phyloP scores from a whole-genome alignment of 2,329 filamentous ascomycete genomes.

The Chaetomiaceae sp. region DNA sequence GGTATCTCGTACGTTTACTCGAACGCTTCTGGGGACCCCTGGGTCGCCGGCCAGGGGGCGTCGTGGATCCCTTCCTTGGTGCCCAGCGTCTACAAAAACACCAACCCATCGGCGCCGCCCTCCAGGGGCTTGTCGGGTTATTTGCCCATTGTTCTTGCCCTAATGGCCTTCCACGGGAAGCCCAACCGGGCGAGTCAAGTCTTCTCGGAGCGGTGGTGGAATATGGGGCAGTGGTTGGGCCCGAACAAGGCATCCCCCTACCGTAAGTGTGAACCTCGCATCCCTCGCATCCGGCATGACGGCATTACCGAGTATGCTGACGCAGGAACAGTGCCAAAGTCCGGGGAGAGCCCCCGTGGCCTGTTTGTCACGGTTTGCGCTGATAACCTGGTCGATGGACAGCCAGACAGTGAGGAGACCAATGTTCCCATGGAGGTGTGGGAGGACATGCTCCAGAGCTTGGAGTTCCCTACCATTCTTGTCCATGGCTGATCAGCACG shows the following conservation, averaged over 20 bases:
- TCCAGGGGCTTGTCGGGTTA: conserved; percentile 37
- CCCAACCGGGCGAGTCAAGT: conserved; percentile 20
- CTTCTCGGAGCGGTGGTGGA: conserved; percentile 25
- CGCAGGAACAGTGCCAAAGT: conserved; percentile 10
- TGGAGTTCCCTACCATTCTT: conserved; percentile 5
- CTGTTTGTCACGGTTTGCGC: conserved; percentile 32
- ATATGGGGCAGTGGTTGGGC: conserved; percentile 16
- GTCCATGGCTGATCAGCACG: conserved; percentile 2
- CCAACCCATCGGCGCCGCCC: not conserved
- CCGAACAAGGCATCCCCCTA: conserved; percentile 3
- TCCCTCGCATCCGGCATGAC: not conserved
- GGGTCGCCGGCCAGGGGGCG: conserved; percentile 31
- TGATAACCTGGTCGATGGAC: conserved; percentile 17
- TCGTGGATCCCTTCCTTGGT: conserved; percentile 39
- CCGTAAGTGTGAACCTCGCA: conserved; percentile 15
- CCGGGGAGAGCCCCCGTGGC: conserved; percentile 30
- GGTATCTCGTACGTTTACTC: conserved; percentile 32
- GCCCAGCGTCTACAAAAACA: conserved; percentile 31
- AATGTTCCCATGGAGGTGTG: conserved; percentile 24
- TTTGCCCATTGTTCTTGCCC: conserved; percentile 36
- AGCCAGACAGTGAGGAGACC: not conserved
- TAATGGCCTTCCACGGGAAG: conserved; percentile 36
- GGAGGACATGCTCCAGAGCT: not conserved
- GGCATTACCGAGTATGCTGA: not conserved
- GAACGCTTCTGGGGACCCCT: conserved; percentile 24